Base-by-base conservation (phyloP, 2,329 filamentous ascomycete species). In the Annulohypoxylon truncatum region DNA sequence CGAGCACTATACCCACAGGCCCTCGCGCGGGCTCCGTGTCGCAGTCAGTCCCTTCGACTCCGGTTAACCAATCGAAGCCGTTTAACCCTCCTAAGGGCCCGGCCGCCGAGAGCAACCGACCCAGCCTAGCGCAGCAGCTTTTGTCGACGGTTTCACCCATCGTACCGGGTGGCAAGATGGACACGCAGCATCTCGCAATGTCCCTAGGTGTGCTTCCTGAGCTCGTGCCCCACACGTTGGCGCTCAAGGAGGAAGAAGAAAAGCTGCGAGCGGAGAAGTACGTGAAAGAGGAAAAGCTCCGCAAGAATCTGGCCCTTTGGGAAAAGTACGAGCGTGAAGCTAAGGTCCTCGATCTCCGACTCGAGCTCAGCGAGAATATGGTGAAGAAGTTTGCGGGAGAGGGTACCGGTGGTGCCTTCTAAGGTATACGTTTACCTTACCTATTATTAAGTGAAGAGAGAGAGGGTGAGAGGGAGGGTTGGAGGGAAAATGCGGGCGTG, bases 71-170 rank as follows among this genome's bases (percentile, higher is more conserved):
- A 61, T 77, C 73, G 66, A 85, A 80, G 66, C 81, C 84, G 0
- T 88, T 88, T 74, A 87, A 88, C 68, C 85, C 85, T 2, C 86
- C 85, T 2, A 87, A 86, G 1, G 86, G 86, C 2, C 86, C 85
- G 0, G 78, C 82, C 0, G 77, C 80, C 0, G 79, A 74, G 18
- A 74, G 52, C 26, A 71, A 67, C 61, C 74, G 71, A 22, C 82
- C 80, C 57, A 83, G 82, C 20, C 77, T 88, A 8, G 84, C 83
- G 1, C 85, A 88, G 68, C 83, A 79, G 71, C 78, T 87, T 15
- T 77, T 88, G 1, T 76, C 83, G 15, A 82, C 81, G 2, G 78
- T 89, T 73, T 83, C 86, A 1, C 81, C 82, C 13, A 75, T 87
- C 52, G 74, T 88, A 12, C 82, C 85, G 0, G 85, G 86, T 35